Evolutionary conservation across 306 rosid genomes (phyloP).

Genomic region (Cucurbita argyrosperma): DNA sequence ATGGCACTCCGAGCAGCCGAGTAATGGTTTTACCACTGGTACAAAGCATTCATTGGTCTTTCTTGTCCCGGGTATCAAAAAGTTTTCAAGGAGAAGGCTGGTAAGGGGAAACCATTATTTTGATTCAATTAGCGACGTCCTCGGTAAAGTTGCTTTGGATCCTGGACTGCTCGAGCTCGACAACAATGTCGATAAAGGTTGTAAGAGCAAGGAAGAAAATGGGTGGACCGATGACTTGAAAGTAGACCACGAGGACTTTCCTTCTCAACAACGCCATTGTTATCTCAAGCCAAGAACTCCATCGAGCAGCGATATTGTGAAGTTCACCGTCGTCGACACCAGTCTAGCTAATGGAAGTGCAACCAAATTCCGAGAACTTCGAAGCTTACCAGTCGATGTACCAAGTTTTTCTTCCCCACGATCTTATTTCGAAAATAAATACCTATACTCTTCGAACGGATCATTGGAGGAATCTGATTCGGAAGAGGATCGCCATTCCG

Average conservation of each 20-base stretch:
- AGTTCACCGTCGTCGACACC: constrained; percentile 81
- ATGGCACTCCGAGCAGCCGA: constrained; percentile 94
- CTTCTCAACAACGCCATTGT: constrained; percentile 53
- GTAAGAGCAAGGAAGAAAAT: constrained; percentile 24
- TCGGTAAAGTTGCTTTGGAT: constrained; percentile 63
- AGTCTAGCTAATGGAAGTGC: constrained; percentile 39
- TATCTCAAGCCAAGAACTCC: constrained; percentile 84
- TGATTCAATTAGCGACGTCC: constrained; percentile 70
- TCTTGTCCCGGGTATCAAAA: constrained; percentile 77
- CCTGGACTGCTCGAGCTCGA: constrained; percentile 76
- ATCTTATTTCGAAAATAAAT: constrained; percentile 21
- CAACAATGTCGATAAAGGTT: constrained; percentile 31
- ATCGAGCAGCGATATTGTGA: constrained; percentile 26
- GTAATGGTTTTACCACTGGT: constrained; percentile 27
- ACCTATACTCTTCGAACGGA: neutral
- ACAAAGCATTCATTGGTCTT: constrained; percentile 58
- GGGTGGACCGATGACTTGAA: neutral
- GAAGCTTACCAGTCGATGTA: constrained; percentile 46
- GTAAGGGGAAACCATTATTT: constrained; percentile 66
- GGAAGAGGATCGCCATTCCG: neutral
- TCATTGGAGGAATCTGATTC: constrained; percentile 26
- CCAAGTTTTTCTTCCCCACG: constrained; percentile 14
- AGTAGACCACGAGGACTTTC: constrained; percentile 17
- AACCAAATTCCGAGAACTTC: constrained; percentile 43
- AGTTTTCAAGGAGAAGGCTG: constrained; percentile 55